phyloP scores from a whole-genome alignment of 2,329 filamentous ascomycete genomes.

The Bipolaris bicolor region DNA sequence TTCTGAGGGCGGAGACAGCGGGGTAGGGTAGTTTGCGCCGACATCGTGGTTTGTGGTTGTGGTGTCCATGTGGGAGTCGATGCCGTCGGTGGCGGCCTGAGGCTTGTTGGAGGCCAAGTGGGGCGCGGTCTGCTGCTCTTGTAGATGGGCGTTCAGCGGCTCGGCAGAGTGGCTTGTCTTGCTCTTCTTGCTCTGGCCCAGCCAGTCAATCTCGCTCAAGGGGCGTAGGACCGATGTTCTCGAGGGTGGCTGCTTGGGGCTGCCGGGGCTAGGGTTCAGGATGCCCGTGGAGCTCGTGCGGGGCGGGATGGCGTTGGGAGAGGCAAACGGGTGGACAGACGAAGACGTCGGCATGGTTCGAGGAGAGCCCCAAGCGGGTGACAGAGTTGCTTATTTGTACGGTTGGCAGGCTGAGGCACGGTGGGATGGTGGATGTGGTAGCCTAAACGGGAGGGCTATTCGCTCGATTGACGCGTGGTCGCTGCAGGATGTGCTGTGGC shows the following conservation, averaged over 20 bases:
- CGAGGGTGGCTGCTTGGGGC: constrained; percentile 26
- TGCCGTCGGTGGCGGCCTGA: neutral
- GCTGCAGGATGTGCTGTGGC: constrained; percentile 14
- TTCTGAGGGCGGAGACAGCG: constrained; percentile 36
- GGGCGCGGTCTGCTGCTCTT: constrained; percentile 16
- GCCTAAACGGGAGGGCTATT: constrained; percentile 2
- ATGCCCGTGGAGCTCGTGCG: constrained; percentile 48
- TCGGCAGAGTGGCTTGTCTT: constrained; percentile 39
- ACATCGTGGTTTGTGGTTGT: constrained; percentile 12
- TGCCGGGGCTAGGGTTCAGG: constrained; percentile 36
- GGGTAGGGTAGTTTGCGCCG: constrained; percentile 38
- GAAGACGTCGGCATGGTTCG: constrained; percentile 26
- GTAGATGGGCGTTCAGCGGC: constrained; percentile 14
- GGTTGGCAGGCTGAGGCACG: constrained; percentile 8
- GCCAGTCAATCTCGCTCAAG: constrained; percentile 49
- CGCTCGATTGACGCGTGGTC: neutral
- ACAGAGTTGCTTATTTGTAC: constrained; percentile 3
- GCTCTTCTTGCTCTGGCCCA: constrained; percentile 49
- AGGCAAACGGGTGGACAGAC: constrained; percentile 40
- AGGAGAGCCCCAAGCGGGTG: constrained; percentile 3
- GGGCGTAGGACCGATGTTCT: constrained; percentile 43
- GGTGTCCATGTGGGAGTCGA: constrained; percentile 10
- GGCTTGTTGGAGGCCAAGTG: neutral
- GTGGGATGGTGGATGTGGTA: constrained; percentile 13
- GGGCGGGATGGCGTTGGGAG: constrained; percentile 50